A percentile compares a stretch with the other conserved stretches of the same genome.
These are phyloP conservation scores for Phytophthora palmivora DNA, from an alignment of 352 stramenopile genomes.

Conservation along the genomic window DNA sequence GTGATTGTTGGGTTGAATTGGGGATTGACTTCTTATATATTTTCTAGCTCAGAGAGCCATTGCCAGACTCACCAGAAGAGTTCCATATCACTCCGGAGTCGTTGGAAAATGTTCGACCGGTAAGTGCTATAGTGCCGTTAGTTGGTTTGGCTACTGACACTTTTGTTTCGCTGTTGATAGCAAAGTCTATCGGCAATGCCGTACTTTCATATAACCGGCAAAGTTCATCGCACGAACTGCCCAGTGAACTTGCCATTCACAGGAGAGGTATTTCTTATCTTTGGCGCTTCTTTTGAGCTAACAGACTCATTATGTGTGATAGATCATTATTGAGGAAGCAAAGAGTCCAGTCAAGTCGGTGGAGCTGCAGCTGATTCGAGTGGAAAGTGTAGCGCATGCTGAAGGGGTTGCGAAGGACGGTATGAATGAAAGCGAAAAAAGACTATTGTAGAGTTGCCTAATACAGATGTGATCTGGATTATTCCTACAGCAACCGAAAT, in stretches of 20 bases:
- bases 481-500: conserved; percentile 88
- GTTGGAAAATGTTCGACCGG: conserved; percentile 82
- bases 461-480: background rate
- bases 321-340: conserved; percentile 84
- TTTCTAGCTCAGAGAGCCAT: conserved; percentile 55
- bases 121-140: conserved; percentile 25
- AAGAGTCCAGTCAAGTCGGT: conserved; percentile 86
- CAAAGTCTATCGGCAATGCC: conserved; percentile 65
- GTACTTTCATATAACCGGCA: conserved; percentile 83
- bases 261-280: conserved; percentile 66
- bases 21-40: background rate
- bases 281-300: conserved; percentile 1
- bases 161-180: conserved; percentile 31
- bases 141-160: conserved; percentile 6
- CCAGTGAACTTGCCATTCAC: conserved; percentile 91
- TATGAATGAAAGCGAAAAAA: conserved; percentile 18
- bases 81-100: conserved; percentile 88
- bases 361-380: conserved; percentile 91
- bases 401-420: conserved; percentile 85
- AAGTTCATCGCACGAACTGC: conserved; percentile 90
- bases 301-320: background rate
- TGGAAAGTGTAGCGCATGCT: conserved; percentile 86
- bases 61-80: conserved; percentile 67
- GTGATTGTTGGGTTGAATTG: background rate
- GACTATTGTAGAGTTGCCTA: background rate